Evolutionary conservation across 352 stramenopile genomes (phyloP).

Genomic region (Pythium sp.): DNA sequence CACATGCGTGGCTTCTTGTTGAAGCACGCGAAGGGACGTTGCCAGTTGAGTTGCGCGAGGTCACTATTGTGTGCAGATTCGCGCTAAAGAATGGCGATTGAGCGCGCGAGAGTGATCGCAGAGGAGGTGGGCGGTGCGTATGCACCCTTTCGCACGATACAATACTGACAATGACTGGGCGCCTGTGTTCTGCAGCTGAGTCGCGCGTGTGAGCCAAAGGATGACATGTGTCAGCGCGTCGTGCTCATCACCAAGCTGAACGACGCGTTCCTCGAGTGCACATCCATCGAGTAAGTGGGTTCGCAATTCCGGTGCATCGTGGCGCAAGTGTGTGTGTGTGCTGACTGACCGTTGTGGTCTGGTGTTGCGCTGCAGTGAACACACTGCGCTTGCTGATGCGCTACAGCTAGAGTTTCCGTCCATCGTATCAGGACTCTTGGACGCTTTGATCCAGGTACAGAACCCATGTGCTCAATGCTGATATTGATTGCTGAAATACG

Average conservation of each 20-base stretch:
- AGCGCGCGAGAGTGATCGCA: neutral
- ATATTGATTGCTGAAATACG: neutral
- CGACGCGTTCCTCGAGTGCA: conserved; percentile 13
- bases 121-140: neutral
- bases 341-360: neutral
- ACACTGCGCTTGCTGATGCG: conserved; percentile 11
- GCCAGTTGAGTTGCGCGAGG: neutral
- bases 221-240: neutral
- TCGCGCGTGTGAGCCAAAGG: neutral
- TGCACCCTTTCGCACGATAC: neutral
- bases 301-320: neutral
- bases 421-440: neutral
- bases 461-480: neutral
- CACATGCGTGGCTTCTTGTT: neutral
- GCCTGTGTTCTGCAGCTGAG: neutral
- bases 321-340: neutral
- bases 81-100: neutral
- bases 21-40: neutral
- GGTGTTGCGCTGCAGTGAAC: conserved; percentile 1
- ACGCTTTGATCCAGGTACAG: conserved; percentile 2
- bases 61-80: neutral
- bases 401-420: neutral
- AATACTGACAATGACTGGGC: neutral
- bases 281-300: conserved; percentile 16
- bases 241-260: conserved; percentile 15